Percentiles rank a stretch among this genome's conserved stretches.
These are phyloP conservation scores for Boletus sensibilis DNA, from an alignment of 768 basidiomycete genomes.

Conservation along the genomic window DNA sequence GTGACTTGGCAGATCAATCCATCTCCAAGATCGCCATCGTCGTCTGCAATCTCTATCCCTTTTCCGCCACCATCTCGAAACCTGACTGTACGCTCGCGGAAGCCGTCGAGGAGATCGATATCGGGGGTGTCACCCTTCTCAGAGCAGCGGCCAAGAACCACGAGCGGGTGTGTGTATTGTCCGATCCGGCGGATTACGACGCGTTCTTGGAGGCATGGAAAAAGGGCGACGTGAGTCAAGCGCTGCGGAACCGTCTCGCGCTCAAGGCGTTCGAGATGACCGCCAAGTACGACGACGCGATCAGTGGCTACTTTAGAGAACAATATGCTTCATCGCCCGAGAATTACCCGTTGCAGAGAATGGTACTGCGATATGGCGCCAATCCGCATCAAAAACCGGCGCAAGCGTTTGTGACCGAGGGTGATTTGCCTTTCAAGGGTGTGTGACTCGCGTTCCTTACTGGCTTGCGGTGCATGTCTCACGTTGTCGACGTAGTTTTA, in stretches of 20 bases:
- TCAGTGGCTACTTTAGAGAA: conserved; percentile 94
- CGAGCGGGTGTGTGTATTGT: conserved; percentile 84
- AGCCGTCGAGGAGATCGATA: conserved; percentile 97
- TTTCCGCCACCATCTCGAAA: conserved; percentile 85
- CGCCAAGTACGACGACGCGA: conserved; percentile 91
- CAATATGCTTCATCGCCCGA: conserved; percentile 90
- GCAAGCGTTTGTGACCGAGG: conserved; percentile 88
- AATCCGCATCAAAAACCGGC: conserved; percentile 99
- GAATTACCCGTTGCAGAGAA: conserved; percentile 73
- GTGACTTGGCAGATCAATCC: conserved; percentile 76
- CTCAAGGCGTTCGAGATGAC: conserved; percentile 98
- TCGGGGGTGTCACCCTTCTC: conserved; percentile 95
- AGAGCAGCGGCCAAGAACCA: conserved; percentile 99
- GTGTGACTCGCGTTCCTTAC: not conserved
- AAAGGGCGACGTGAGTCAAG: conserved; percentile 70
- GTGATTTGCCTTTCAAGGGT: conserved; percentile 94
- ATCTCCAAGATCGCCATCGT: conserved; percentile 96
- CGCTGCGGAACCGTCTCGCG: conserved; percentile 74
- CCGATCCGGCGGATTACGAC: conserved; percentile 84
- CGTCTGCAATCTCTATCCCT: conserved; percentile 99
- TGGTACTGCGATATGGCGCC: conserved; percentile 89
- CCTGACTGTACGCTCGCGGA: conserved; percentile 87
- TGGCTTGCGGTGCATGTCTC: not conserved
- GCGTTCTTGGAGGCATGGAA: conserved; percentile 79
- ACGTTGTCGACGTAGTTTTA: conserved; percentile 52